phyloP scores from a whole-genome alignment of 139 green algal species.

The Microglena sp. region DNA sequence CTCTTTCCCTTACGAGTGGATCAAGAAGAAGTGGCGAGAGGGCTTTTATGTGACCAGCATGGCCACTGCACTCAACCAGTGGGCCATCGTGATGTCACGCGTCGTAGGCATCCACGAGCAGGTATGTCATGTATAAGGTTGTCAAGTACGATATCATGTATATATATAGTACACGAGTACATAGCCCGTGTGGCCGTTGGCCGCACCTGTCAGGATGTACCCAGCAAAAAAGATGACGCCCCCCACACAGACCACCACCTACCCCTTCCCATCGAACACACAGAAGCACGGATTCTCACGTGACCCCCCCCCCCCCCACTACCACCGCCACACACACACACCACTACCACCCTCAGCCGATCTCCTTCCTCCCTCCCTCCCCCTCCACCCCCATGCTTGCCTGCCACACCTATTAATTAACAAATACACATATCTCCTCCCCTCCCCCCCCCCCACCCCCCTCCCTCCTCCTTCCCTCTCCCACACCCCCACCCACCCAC shows the following conservation, averaged over 20 bases:
- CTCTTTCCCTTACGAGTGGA: conserved; percentile 99
- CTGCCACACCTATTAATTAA: too few species aligned
- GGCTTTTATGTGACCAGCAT: conserved; percentile 97
- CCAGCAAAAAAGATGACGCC: too few species aligned
- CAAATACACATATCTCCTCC: too few species aligned
- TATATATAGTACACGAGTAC: too few species aligned
- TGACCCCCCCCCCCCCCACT: not conserved
- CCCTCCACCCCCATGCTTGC: too few species aligned
- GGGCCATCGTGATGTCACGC: conserved; percentile 96
- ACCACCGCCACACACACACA: not conserved
- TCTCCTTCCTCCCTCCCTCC: too few species aligned
- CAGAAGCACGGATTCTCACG: too few species aligned
- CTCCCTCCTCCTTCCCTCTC: not conserved
- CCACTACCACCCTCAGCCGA: too few species aligned
- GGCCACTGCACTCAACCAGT: conserved; percentile 71
- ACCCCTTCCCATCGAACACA: not conserved
- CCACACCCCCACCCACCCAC: not conserved
- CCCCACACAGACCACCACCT: not conserved
- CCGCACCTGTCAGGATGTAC: too few species aligned
- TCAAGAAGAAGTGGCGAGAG: conserved; percentile 99
- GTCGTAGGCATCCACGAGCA: conserved; percentile 88
- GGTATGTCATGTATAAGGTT: conserved; percentile 42
- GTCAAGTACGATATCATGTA: not conserved
- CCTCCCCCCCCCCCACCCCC: too few species aligned
- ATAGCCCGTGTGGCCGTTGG: too few species aligned